phyloP scores from a whole-genome alignment of 2,329 filamentous ascomycete genomes.

The Graphium sp. region DNA sequence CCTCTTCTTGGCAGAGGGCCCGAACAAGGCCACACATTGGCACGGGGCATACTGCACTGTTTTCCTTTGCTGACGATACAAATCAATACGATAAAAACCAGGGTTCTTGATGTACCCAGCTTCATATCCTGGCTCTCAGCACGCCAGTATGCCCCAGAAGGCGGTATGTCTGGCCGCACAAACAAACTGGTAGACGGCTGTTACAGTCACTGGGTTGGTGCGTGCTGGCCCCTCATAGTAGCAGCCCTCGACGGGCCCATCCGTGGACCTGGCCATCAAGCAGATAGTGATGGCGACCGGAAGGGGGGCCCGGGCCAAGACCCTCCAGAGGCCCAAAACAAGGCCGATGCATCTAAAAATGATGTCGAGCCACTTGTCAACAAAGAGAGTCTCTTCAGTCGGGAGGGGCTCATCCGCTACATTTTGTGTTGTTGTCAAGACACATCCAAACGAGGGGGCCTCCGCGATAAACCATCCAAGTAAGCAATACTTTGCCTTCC shows the following conservation, averaged over 20 bases:
- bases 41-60: no score
- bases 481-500: conserved; percentile 25
- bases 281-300: neutral
- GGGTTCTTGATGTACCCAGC: conserved; percentile 59
- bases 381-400: conserved; percentile 49
- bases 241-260: conserved; percentile 47
- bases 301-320: conserved; percentile 2
- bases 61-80: conserved; percentile 8
- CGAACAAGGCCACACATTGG: no score
- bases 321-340: conserved; percentile 1
- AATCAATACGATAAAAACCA: conserved; percentile 15
- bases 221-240: conserved; percentile 84
- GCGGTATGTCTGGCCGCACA: conserved; percentile 81
- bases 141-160: conserved; percentile 79
- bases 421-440: conserved; percentile 82
- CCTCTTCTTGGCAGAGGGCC: no score
- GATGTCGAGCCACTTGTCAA: conserved; percentile 14
- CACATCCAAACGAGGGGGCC: conserved; percentile 50
- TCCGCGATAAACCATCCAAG: conserved; percentile 89
- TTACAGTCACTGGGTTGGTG: conserved; percentile 95
- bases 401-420: conserved; percentile 74
- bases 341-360: conserved; percentile 2
- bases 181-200: conserved; percentile 98
- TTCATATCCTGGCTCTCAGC: conserved; percentile 80
- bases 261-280: neutral